Percentiles rank a stretch among this genome's conserved stretches.
phyloP scores from a whole-genome alignment of 768 basidiomycete genomes.

The Lyophyllum decastes region DNA sequence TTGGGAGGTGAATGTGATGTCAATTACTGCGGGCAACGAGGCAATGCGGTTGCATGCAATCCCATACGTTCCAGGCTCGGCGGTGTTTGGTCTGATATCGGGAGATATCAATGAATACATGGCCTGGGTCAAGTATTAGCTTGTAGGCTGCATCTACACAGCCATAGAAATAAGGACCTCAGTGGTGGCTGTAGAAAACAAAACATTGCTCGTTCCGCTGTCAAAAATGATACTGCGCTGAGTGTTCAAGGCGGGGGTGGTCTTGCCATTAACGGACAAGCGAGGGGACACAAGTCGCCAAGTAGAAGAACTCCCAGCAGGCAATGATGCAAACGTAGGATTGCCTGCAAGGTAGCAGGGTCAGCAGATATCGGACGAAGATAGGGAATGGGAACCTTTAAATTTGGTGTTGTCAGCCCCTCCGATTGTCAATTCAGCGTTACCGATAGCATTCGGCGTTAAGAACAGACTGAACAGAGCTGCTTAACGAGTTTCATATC shows the following conservation, averaged over 20 bases:
- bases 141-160: constrained; percentile 1
- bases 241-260: constrained; percentile 40
- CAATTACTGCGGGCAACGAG: constrained; percentile 51
- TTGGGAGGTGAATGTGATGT: constrained; percentile 55
- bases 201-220: constrained; percentile 57
- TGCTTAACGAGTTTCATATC: constrained; percentile 22
- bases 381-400: constrained; percentile 30
- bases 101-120: constrained; percentile 62
- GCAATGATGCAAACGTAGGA: constrained; percentile 43
- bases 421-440: constrained; percentile 55
- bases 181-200: constrained; percentile 49
- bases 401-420: constrained; percentile 56
- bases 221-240: constrained; percentile 54
- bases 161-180: constrained; percentile 31
- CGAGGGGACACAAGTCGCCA: constrained; percentile 49
- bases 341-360: constrained; percentile 28
- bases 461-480: constrained; percentile 54
- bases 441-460: constrained; percentile 46
- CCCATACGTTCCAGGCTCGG: constrained; percentile 57
- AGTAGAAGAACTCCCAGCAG: constrained; percentile 32
- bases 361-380: background rate
- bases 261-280: constrained; percentile 55
- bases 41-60: constrained; percentile 49
- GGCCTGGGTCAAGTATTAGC: constrained; percentile 32
- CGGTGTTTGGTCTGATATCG: constrained; percentile 50